phyloP scores from a whole-genome alignment of 192 early-diverging fungal genomes.

The Coemansia sp. region DNA sequence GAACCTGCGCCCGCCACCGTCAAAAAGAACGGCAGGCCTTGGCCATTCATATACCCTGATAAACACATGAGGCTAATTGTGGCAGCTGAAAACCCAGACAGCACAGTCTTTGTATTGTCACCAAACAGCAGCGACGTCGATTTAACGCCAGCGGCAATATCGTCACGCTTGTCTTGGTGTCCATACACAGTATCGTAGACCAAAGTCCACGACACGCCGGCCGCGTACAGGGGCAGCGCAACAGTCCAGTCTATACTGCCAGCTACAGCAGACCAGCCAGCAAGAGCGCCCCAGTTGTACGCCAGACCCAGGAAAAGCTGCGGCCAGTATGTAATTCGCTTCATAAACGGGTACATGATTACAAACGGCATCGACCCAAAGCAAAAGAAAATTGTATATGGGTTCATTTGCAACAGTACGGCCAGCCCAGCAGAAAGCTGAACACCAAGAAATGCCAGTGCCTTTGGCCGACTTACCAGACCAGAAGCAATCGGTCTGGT shows the following conservation, averaged over 20 bases:
- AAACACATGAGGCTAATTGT: conserved; percentile 67
- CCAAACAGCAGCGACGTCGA: conserved; percentile 89
- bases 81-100: conserved; percentile 68
- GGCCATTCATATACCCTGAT: conserved; percentile 77
- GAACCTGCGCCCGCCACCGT: conserved; percentile 70
- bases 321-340: conserved; percentile 94
- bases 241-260: conserved; percentile 66
- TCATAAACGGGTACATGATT: conserved; percentile 86
- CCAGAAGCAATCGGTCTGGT: conserved; percentile 82
- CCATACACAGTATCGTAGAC: conserved; percentile 98
- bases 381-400: conserved; percentile 81
- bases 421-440: conserved; percentile 80
- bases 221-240: conserved; percentile 76
- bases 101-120: conserved; percentile 61
- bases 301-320: conserved; percentile 85
- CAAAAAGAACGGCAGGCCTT: conserved; percentile 68
- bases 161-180: conserved; percentile 93
- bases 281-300: conserved; percentile 91
- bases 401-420: conserved; percentile 85
- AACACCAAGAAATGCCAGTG: conserved; percentile 71
- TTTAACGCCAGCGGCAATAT: conserved; percentile 80
- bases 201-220: conserved; percentile 89
- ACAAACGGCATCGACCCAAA: conserved; percentile 78
- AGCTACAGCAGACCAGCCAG: conserved; percentile 83
- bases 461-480: conserved; percentile 60